These are phyloP conservation scores for Nymphaea colorata DNA, from an alignment of 164 flowering plant genomes.

Conservation along the genomic window DNA sequence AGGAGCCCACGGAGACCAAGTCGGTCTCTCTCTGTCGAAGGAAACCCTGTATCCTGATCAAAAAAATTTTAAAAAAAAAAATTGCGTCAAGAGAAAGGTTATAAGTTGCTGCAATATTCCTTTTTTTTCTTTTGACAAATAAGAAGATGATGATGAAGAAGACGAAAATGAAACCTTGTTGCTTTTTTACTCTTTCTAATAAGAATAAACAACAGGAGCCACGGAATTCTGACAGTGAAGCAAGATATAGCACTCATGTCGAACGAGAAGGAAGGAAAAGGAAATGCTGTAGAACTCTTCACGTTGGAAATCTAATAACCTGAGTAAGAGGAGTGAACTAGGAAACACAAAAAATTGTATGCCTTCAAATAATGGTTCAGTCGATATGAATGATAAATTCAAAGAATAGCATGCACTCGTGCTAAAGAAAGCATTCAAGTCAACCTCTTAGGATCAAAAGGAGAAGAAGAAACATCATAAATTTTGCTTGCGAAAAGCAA, in stretches of 20 bases:
- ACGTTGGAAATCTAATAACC: background rate
- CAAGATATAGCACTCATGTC: background rate
- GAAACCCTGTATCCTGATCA: slow-evolving; percentile 92
- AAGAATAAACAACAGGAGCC: background rate
- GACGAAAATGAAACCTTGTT: background rate
- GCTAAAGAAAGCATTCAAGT: too few species aligned
- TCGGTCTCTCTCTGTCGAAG: slow-evolving; percentile 86
- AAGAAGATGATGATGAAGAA: background rate
- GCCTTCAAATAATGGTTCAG: too few species aligned
- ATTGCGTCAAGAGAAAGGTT: background rate
- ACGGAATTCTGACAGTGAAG: background rate
- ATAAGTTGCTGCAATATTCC: background rate
- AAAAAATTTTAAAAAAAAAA: slow-evolving; percentile 9
- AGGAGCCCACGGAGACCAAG: slow-evolving; percentile 98
- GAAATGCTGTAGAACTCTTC: background rate
- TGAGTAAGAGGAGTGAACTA: background rate
- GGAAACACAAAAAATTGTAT: background rate
- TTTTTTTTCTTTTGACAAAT: background rate
- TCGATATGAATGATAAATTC: too few species aligned
- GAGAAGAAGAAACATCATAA: background rate
- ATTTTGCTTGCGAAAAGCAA: background rate
- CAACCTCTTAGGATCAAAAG: too few species aligned
- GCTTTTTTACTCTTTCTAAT: background rate
- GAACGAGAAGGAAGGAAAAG: background rate
- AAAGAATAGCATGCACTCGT: too few species aligned